Base-by-base conservation (phyloP, 257 asterid species). In the Leptodermis oblonga region DNA sequence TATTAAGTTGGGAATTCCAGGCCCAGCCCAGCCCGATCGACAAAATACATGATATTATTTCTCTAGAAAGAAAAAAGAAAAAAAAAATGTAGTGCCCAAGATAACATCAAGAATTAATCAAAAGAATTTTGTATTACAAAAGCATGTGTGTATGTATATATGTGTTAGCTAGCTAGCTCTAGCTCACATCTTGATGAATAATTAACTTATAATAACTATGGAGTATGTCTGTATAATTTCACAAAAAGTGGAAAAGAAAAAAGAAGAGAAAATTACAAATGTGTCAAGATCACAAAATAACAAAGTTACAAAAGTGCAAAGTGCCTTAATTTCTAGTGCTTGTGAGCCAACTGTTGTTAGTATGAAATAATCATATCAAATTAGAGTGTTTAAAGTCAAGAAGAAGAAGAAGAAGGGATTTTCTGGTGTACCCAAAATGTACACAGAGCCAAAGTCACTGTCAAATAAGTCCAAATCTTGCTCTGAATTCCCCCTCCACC, bases 371-470 rank as follows among this genome's bases (percentile, higher is more conserved):
- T 42, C 23, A 65, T 28, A 59, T 59, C 25, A 33, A 59, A 59
- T 33, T 31, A 59, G 20, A 58, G 42, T 30, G 20, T 55, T 30
- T 23, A 36, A 31, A 28, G 43, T 79, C 69, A 79, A 66, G 63
- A 64, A 34, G 69, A 62, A 73, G 80, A 79, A 66, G 63, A 64
- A 34, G 69, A 62, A 73, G 80, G 74, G 30, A 67, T 65, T 48
- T 48, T 71, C 20, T 62, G 74, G 70, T 74, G 79, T 55, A 74
- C 26, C 82, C 85, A 80, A 67, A 81, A 55, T 36, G 82, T 73
- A 69, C 76, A 81, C 4, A 77, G 78, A 5, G 78, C 85, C 71
- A 71, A 67, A 0, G 73, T 68, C 65, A 77, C 71, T 9, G 85
- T 77, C 17, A 81, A 56, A 64, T 70, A 73, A 53, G 77, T 69